Base-by-base conservation (phyloP, 2,329 filamentous ascomycete genomes). In the Alternaria viburni region DNA sequence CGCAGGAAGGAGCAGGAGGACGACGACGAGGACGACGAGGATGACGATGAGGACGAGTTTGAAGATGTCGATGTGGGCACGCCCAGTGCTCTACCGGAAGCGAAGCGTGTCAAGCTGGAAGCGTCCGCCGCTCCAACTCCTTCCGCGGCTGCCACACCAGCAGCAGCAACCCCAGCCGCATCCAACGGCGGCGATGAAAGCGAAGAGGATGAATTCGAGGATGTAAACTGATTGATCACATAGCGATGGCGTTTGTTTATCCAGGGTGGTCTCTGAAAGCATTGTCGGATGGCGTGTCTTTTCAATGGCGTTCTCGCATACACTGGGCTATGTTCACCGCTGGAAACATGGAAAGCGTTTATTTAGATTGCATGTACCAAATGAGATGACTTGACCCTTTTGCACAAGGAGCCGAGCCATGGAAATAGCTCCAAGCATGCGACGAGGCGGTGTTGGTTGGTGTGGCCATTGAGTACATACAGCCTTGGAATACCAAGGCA, bases 61-160 rank as follows among this genome's bases (percentile, higher is more conserved):
- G 79, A 80, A 57, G 77, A 80, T 47, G 77, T 79, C 17, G 75
- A 78, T 26, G 76, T 75, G 10, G 73, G 74, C 25, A 71, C 67
- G 6, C 69, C 70, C 23, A 72, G 67, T 55, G 75, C 74, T 43
- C 47, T 71, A 15, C 79, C 77, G 19, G 82, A 85, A 12, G 79
- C 83, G 10, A 92, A 92, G 81, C 86, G 86, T 65, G 83, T 88
- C 47, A 90, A 89, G 77, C 76, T 90, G 17, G 88, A 90, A 57
- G 78, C 82, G 64, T 79, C 82, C 10, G 75, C 75, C 5, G 72
- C 77, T 9, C 72, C 77, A 8, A 78, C 78, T 2, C 74, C 74
- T 6, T 74, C 68, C 30, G 75, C 71, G 30, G 68, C 69, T 19
- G 72, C 69, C 3, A 79, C 77, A 6, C 77, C 77, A 25, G 79